These are phyloP conservation scores for Hypoxylon fragiforme DNA, from an alignment of 495 filamentous ascomycete species.

Conservation along the genomic window DNA sequence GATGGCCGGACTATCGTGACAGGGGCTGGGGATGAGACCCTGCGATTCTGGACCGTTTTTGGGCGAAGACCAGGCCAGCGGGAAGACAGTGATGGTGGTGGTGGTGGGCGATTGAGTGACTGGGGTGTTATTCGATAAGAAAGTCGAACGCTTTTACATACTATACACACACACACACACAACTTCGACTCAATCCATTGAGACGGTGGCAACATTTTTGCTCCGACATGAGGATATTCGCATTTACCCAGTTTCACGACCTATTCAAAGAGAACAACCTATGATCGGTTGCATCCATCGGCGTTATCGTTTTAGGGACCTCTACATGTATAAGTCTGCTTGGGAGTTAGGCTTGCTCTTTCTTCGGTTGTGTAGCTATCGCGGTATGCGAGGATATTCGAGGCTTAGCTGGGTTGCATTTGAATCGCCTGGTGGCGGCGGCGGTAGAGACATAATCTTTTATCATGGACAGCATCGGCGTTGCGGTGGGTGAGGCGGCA, in stretches of 20 bases:
- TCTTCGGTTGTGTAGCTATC: slow-evolving; percentile 4
- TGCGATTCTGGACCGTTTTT: slow-evolving; percentile 97
- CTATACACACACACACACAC: slow-evolving; percentile 5
- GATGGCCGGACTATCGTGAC: slow-evolving; percentile 93
- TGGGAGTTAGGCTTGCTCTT: slow-evolving; percentile 8
- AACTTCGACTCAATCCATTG: slow-evolving; percentile 18
- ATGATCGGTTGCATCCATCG: slow-evolving; percentile 25
- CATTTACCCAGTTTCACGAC: slow-evolving; percentile 20
- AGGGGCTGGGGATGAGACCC: slow-evolving; percentile 92
- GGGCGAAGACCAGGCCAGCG: slow-evolving; percentile 63
- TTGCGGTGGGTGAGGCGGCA: slow-evolving; percentile 13
- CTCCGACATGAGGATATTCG: slow-evolving; percentile 5
- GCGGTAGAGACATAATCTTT: background rate
- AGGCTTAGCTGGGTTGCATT: slow-evolving; percentile 17
- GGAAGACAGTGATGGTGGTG: slow-evolving; percentile 52
- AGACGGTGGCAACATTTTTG: slow-evolving; percentile 4
- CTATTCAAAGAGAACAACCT: slow-evolving; percentile 16
- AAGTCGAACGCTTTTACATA: background rate
- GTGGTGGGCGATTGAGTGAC: slow-evolving; percentile 62
- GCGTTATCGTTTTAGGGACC: slow-evolving; percentile 19
- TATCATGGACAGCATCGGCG: slow-evolving; percentile 25
- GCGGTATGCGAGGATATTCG: slow-evolving; percentile 1
- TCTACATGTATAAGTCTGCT: slow-evolving; percentile 13
- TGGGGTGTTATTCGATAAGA: slow-evolving; percentile 72
- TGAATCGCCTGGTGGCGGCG: slow-evolving; percentile 4